Base-by-base conservation (phyloP, 75 land plant genomes). In the Chamaecyparis obtusa region DNA sequence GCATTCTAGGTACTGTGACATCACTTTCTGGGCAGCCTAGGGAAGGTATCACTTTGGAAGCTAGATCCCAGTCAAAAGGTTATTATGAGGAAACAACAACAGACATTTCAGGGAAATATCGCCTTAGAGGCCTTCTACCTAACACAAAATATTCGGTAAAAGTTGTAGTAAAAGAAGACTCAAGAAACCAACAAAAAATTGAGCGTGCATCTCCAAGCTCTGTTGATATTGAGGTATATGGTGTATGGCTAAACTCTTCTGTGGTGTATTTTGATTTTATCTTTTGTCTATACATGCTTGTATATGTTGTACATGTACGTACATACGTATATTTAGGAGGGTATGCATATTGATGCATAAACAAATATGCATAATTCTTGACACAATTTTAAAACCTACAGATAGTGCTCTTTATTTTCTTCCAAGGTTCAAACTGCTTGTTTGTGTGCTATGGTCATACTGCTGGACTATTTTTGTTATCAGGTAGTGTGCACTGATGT, bases 81-180 rank as follows among this genome's bases (percentile, higher is more conserved):
- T 96, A 93, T 86, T 98, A 96, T 88, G 99, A 98, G 87, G 98
- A 98, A 92, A 88, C 99, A 55, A 82, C 88, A 48, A 95, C 98
- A 13, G 96, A 96, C 88, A 75, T 90, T 32, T 92, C 89, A 41
- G 99, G 99, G 27, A 93, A 88, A 85, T 98, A 93, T 86, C 96
- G 99, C 46, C 88, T 98, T 24, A 91, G 99, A 83, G 99, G 99
- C 78, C 94, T 98, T 51, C 88, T 87, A 24, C 99, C 99, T 67
- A 87, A 98, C 79, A 93, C 97, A 44, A 93, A 88, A 8, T 98
- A 98, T 72, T 19, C 81, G 7, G 85, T 98, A 48, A 94, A 88
- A 89, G 94, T 94, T 74, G 93, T 89, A 21, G 83, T 89, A 21
- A 96, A 94, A 89, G 90, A 90, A 78, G 92, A 90, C 41, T 46